Evolutionary conservation across 495 filamentous ascomycete genomes (phyloP), one percentile per base, ranked within the genome.

Genomic region (Bombardia bombarda): DNA sequence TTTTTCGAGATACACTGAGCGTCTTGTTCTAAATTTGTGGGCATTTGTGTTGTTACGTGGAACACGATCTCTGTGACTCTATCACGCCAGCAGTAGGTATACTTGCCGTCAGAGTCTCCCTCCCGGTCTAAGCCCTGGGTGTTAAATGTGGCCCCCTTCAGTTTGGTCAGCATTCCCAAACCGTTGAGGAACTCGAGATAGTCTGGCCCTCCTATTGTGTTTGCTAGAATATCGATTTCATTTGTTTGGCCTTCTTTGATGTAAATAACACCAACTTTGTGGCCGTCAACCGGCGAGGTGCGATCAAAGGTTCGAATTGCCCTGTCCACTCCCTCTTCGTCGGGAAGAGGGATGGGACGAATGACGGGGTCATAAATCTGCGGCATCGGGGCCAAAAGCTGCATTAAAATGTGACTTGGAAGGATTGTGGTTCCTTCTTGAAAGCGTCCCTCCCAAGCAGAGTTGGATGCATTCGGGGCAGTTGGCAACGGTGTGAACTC

Each of bases 21-120:
- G 53, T 96, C 88, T 31, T 76, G 69, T 22, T 84, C 77, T 20
- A 81, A 68, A 57, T 90, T 74, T 16, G 86, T 92, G 9, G 93
- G 93, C 93, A 99, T 99, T 74, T 95, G 84, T 10, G 90, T 97
- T 2, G 87, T 82, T 32, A 96, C 80, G 58, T 99, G 93, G 59
- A 90, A 99, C 12, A 96, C 83, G 23, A 99, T 84, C 57, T 97
- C 92, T 0, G 89, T 92, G 41, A 95, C 87, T 13, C 88, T 74
- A 57, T 97, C 90, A 16, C 88, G 80, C 92, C 92, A 99, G 51
- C 86, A 89, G 55, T 84, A 89, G 2, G 88, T 83, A 57, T 81
- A 85, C 47, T 87, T 74, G 14, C 93, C 93, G 61, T 99, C 93
- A 0, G 68, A 69, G 50, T 92, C 79, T 37, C 74, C 68, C 41